phyloP scores from a whole-genome alignment of 495 filamentous ascomycete genomes.

The Thermochaetoides thermophila region DNA sequence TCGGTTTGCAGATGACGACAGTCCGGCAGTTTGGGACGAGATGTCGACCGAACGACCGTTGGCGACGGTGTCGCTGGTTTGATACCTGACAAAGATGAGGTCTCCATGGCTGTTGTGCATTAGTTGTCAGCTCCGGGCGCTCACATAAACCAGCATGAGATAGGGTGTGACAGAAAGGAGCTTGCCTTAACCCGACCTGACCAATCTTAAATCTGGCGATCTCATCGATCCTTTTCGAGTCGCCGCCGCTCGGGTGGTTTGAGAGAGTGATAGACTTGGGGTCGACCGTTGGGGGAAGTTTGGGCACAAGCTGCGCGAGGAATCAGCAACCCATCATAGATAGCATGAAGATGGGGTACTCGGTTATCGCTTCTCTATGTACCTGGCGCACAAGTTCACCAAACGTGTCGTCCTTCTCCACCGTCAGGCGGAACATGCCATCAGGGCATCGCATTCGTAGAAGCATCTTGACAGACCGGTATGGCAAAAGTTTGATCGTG shows the following conservation, averaged over 20 bases:
- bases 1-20: conserved; percentile 38
- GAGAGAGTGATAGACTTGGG: conserved; percentile 63
- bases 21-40: conserved; percentile 25
- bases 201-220: conserved; percentile 53
- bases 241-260: conserved; percentile 60
- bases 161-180: background rate
- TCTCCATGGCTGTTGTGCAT: conserved; percentile 67
- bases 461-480: conserved; percentile 45
- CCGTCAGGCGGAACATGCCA: conserved; percentile 51
- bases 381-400: conserved; percentile 37
- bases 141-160: background rate
- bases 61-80: conserved; percentile 25
- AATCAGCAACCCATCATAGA: too few relatives aligned
- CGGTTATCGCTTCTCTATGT: conserved; percentile 4
- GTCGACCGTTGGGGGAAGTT: conserved; percentile 45
- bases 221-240: conserved; percentile 52
- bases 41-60: conserved; percentile 19
- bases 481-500: background rate
- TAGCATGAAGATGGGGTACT: too few relatives aligned
- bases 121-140: conserved; percentile 6
- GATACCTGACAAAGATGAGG: conserved; percentile 72
- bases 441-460: conserved; percentile 54
- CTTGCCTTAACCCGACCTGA: conserved; percentile 57
- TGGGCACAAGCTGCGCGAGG: conserved; percentile 25
- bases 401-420: conserved; percentile 44